Base-by-base conservation (phyloP, 148 eudicot genomes). In the Vaccinium corymbosum region DNA sequence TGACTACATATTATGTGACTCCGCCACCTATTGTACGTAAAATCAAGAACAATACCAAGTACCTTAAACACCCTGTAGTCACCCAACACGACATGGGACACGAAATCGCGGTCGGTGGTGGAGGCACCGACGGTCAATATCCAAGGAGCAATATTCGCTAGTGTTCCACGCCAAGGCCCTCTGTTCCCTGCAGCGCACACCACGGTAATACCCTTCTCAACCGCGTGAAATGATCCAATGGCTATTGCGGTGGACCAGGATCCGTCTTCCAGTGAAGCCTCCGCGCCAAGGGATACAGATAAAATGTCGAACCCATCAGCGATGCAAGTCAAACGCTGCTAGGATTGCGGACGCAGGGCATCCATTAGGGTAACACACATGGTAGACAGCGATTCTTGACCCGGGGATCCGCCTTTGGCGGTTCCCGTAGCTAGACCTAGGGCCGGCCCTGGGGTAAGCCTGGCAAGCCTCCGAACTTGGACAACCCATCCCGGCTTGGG, bases 61-160 rank as follows among this genome's bases (percentile, higher is more conserved):
- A 88, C 92, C 89, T 87, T 92, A 10, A 94, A 77, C 8, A 89
- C 83, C 56, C 86, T 85, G 17, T 84, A 83, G 74, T 87, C 88
- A n/a, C 92, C 95, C 74, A 94, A 83, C 55, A 88, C 84, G n/a
- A 91, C 46, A 70, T 84, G 52, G 6, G 91, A 82, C 84, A 91
- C 85, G 1, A 92, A 87, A 80, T 90, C 91, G 1, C 96, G 94
- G 79, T 93, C 95, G 68, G 90, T 92, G 38, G 93, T 91, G 52
- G 91, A 89, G 55, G 97, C 98, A 7, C 89, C 98, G 56, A 94
- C 95, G 0, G 94, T 93, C 3, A 92, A 12, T 6, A 94, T 90
- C 98, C 98, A 94, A 6, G 97, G 98, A 42, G 97, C 93, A 48
- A 87, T 88, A 79, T 94, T 94, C 1, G 89, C 92, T 7, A 91